Percentiles rank a stretch among this genome's conserved stretches.
These are phyloP conservation scores for Beta macrorhiza DNA, from an alignment of 179 eudicot species.

Conservation along the genomic window DNA sequence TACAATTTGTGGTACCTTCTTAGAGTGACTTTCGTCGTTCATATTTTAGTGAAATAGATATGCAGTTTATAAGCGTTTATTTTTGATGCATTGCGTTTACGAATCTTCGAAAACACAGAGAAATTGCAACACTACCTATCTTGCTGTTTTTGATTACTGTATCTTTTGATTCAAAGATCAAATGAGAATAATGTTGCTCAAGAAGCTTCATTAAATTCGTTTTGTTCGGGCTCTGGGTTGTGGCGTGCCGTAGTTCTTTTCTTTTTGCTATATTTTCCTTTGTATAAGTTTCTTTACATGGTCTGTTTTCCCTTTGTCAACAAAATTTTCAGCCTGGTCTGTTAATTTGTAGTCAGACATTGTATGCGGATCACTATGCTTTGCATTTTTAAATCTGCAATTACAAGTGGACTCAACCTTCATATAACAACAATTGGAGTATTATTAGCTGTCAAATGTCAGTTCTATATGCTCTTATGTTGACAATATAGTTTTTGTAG, in stretches of 20 bases:
- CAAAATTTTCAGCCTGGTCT: not conserved
- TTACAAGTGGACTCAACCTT: no score
- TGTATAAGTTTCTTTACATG: not conserved
- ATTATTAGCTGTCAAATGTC: no score
- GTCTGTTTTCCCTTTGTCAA: not conserved
- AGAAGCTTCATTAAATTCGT: not conserved
- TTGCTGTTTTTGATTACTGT: not conserved
- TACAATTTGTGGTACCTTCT: no score
- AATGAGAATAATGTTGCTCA: not conserved
- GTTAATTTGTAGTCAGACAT: not conserved
- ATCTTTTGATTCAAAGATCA: not conserved
- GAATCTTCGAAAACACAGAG: not conserved
- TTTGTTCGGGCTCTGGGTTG: not conserved
- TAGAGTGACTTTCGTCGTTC: not conserved
- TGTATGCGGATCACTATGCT: not conserved
- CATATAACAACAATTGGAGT: no score
- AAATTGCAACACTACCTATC: not conserved
- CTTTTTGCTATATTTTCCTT: not conserved
- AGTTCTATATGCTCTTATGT: no score
- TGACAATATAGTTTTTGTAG: no score
- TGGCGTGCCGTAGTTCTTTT: not conserved
- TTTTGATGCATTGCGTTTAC: not conserved
- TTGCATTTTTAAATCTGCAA: not conserved
- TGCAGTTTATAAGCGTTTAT: not conserved
- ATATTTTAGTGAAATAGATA: not conserved